These are phyloP conservation scores for Ceratocystis ficicola DNA, from an alignment of 2,329 filamentous ascomycete genomes.

Conservation along the genomic window DNA sequence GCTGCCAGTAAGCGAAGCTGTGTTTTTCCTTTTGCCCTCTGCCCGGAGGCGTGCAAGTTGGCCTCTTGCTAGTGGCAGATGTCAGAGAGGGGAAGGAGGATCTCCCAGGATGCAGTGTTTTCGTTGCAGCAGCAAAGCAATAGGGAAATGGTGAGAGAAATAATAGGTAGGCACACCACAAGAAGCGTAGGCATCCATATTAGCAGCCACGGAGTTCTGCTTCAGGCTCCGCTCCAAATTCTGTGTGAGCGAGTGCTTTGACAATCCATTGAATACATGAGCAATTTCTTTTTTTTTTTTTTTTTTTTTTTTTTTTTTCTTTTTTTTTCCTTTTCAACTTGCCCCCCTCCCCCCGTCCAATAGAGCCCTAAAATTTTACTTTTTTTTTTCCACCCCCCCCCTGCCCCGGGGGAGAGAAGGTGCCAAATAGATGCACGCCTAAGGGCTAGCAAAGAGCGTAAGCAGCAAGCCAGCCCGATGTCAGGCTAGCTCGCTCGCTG, in stretches of 20 bases:
- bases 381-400: neutral
- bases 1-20: neutral
- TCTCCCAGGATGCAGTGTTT: neutral
- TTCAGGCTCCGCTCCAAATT: too few relatives aligned
- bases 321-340: neutral
- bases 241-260: neutral
- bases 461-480: too few relatives aligned
- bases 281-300: neutral
- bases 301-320: neutral
- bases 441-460: neutral
- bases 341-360: neutral
- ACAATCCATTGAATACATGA: neutral
- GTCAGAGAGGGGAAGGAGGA: neutral
- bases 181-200: too few relatives aligned
- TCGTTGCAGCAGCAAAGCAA: neutral
- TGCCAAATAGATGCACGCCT: neutral
- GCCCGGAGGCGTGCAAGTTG: neutral
- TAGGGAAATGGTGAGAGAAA: too few relatives aligned
- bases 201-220: too few relatives aligned
- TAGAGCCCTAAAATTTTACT: neutral
- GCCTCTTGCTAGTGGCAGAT: neutral
- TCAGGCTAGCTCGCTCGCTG: too few relatives aligned
- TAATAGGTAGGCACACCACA: too few relatives aligned
- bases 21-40: neutral
- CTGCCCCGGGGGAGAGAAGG: neutral